Percentiles rank a stretch among this genome's conserved stretches.
phyloP scores from a whole-genome alignment of 805 yeast species.

The Ogataea pini region DNA sequence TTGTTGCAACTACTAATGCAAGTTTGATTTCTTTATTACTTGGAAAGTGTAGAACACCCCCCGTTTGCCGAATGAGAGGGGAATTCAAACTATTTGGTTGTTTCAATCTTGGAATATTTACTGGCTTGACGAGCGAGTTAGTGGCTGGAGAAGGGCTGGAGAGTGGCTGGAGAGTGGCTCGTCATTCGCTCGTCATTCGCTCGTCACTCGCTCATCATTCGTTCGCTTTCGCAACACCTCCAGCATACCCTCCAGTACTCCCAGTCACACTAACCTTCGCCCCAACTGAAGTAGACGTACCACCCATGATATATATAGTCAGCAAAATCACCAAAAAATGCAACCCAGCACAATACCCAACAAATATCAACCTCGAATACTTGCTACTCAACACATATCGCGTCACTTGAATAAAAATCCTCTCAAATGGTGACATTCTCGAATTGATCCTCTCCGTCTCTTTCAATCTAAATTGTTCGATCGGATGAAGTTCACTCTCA shows the following conservation, averaged over 20 bases:
- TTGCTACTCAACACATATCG: slow-evolving; percentile 74
- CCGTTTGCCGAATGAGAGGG: too few relatives aligned
- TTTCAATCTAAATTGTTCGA: slow-evolving; percentile 74
- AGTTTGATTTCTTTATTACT: too few relatives aligned
- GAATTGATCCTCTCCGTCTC: slow-evolving; percentile 77
- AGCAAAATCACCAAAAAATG: slow-evolving; percentile 73
- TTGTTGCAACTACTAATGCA: too few relatives aligned
- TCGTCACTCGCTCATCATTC: slow-evolving; percentile 5
- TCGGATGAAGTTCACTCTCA: slow-evolving; percentile 79
- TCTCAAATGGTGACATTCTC: slow-evolving; percentile 72
- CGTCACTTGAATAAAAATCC: slow-evolving; percentile 72
- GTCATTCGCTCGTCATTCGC: too few relatives aligned
- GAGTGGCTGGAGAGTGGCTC: too few relatives aligned
- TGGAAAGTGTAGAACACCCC: too few relatives aligned
- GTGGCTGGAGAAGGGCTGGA: too few relatives aligned
- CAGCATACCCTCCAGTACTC: slow-evolving; percentile 32
- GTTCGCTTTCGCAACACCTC: slow-evolving; percentile 11
- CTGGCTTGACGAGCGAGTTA: too few relatives aligned
- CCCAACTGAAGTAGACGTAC: slow-evolving; percentile 14
- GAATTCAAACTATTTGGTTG: too few relatives aligned
- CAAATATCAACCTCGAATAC: slow-evolving; percentile 68
- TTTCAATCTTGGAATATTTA: too few relatives aligned
- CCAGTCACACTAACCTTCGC: slow-evolving; percentile 20
- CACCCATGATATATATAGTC: slow-evolving; percentile 51
- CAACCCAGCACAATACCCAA: slow-evolving; percentile 70